Evolutionary conservation across 257 asterid species (phyloP).

Genomic region (Jasminum sambac): DNA sequence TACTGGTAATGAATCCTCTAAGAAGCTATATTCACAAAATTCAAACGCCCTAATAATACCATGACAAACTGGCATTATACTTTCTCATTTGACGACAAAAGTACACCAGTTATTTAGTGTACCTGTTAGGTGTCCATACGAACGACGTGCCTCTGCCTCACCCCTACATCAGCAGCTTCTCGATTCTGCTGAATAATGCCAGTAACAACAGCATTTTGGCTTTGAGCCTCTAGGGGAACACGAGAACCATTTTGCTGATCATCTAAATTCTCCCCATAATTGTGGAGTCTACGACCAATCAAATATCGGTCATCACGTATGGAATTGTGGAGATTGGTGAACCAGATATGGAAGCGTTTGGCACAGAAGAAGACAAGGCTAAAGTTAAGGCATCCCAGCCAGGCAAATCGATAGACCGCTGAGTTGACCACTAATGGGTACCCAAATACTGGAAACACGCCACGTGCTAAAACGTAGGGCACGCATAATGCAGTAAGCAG

Average conservation of each 20-base stretch:
- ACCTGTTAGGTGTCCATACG: conserved; percentile 40
- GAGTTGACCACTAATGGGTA: conserved; percentile 91
- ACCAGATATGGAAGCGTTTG: conserved; percentile 94
- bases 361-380: conserved; percentile 73
- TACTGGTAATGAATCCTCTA: not conserved
- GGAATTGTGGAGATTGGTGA: conserved; percentile 91
- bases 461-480: conserved; percentile 85
- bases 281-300: conserved; percentile 92
- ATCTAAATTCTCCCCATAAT: conserved; percentile 60
- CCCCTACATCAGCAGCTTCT: conserved; percentile 44
- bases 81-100: not conserved
- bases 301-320: conserved; percentile 93
- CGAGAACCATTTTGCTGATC: conserved; percentile 30
- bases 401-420: conserved; percentile 87
- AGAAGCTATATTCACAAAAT: not conserved
- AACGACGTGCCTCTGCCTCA: conserved; percentile 60
- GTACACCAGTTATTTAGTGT: not conserved
- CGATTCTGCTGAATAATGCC: conserved; percentile 18
- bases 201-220: conserved; percentile 5
- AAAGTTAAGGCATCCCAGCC: conserved; percentile 87
- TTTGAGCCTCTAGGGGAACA: conserved; percentile 13
- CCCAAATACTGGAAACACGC: conserved; percentile 83
- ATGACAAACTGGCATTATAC: not conserved
- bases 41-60: not conserved
- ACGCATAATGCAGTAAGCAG: conserved; percentile 91